Base-by-base conservation (phyloP, 805 yeast genomes). In the Yarrowia porcina region DNA sequence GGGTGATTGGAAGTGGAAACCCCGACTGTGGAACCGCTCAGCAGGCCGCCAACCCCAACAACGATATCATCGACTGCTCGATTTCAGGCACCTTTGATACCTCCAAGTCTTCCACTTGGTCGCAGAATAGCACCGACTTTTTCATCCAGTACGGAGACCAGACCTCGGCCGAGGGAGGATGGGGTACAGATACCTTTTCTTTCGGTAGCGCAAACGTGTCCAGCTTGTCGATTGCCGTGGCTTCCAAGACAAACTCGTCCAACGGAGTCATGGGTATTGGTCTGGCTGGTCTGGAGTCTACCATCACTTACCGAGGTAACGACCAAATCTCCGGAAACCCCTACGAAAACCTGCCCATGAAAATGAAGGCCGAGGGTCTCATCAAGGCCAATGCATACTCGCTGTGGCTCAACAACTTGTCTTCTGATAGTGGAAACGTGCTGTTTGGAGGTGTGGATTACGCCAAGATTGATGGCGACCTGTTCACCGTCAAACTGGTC, bases 191-290 rank as follows among this genome's bases (percentile, higher is more conserved):
- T 69, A 75, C 76, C 39, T 78, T 91, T 4, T 65, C 68, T 1
- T 68, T 89, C 61, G 83, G 85, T 49, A 81, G 78, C 54, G 72
- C 79, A 13, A 73, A 77, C 2, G 75, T 89, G 12, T 65, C 76
- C 0, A 75, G 77, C 63, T 74, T 88, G 30, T 83, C 90, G 5
- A 81, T 91, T 72, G 97, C 96, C 1, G 83, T 90, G 23, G 96
- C 89, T 2, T 83, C 83, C 69, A 72, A 73, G 35, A 82, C 90
- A 1, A 83, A 84, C 65, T 84, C 92, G 3, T 72, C 83, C 9
- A 75, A 80, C 64, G 93, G 96, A 63, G 71, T 72, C 30, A 66
- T 76, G 63, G 79, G 79, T 15, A 69, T 76, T n/a, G 78, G 78
- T 8, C 72, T 73, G 61, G 64, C 67, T 10, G 70, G 70, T 10